Conservation (phyloP, 2,329 filamentous ascomycete genomes). For the Epicoccum sorghinum region DNA sequence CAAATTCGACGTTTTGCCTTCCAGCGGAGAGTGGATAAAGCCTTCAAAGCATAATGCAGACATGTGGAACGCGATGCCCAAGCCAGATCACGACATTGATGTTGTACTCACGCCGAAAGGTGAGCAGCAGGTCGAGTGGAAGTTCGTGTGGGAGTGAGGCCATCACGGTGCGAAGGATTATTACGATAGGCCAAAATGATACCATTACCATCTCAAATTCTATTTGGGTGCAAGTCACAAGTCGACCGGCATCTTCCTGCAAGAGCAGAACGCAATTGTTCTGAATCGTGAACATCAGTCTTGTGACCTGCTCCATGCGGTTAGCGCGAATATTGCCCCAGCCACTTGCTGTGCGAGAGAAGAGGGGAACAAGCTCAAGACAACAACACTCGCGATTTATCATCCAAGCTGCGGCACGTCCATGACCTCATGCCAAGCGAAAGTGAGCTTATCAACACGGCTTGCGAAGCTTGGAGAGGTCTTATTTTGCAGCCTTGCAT, state of each 20-base stretch:
- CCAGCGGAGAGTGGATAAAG: slow-evolving; percentile 25
- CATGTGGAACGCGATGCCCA: slow-evolving; percentile 43
- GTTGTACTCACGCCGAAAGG: slow-evolving; percentile 20
- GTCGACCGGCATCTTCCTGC: not conserved
- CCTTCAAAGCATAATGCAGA: slow-evolving; percentile 35
- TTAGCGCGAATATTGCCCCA: not conserved
- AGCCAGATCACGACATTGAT: slow-evolving; percentile 33
- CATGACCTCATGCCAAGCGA: too few relatives aligned
- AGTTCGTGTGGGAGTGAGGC: slow-evolving; percentile 28
- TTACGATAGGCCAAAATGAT: not conserved
- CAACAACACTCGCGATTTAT: too few relatives aligned
- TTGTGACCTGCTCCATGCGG: not conserved
- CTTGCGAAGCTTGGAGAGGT: slow-evolving; percentile 1
- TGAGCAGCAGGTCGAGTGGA: slow-evolving; percentile 19
- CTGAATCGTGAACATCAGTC: not conserved
- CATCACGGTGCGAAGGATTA: not conserved
- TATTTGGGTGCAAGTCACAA: too few relatives aligned
- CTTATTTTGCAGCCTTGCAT: slow-evolving; percentile 14
- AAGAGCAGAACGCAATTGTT: not conserved
- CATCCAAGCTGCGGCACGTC: not conserved
- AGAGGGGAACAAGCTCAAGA: too few relatives aligned
- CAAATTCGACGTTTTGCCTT: slow-evolving; percentile 40
- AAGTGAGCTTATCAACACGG: too few relatives aligned
- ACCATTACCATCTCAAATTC: not conserved
- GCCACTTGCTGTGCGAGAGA: not conserved